phyloP scores from a whole-genome alignment of 2,329 filamentous ascomycete genomes.

The Colletotrichum siamense region DNA sequence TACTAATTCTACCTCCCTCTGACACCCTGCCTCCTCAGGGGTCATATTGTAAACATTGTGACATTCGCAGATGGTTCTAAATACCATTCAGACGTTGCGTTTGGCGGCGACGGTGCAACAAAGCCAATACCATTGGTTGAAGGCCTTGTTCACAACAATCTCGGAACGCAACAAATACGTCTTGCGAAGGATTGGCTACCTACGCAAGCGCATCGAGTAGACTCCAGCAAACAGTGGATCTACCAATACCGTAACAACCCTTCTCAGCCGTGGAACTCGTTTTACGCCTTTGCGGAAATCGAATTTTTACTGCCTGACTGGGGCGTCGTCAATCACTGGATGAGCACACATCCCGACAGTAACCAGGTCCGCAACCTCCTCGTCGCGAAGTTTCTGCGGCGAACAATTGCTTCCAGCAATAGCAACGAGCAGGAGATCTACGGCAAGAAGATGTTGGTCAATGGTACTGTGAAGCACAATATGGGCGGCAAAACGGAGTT shows the following conservation, averaged over 20 bases:
- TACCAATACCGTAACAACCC: slow-evolving; percentile 62
- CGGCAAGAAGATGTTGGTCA: slow-evolving; percentile 59
- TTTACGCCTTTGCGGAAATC: slow-evolving; percentile 70
- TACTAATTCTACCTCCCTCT: background rate
- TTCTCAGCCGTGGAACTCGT: slow-evolving; percentile 59
- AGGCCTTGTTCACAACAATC: slow-evolving; percentile 47
- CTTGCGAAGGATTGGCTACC: slow-evolving; percentile 56
- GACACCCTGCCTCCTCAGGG: slow-evolving; percentile 26
- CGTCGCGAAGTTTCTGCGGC: slow-evolving; percentile 59
- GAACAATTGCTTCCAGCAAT: slow-evolving; percentile 39
- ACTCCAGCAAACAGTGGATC: slow-evolving; percentile 62
- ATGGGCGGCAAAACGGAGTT: slow-evolving; percentile 53
- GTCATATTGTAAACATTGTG: slow-evolving; percentile 68
- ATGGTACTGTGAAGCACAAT: slow-evolving; percentile 58
- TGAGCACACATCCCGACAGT: slow-evolving; percentile 51
- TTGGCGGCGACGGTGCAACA: slow-evolving; percentile 67
- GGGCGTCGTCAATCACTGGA: slow-evolving; percentile 62
- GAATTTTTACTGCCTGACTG: slow-evolving; percentile 70
- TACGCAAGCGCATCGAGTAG: slow-evolving; percentile 41
- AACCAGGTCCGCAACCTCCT: slow-evolving; percentile 62
- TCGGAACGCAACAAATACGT: slow-evolving; percentile 62
- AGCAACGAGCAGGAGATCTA: slow-evolving; percentile 44
- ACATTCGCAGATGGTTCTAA: slow-evolving; percentile 52
- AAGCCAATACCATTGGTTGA: slow-evolving; percentile 59
- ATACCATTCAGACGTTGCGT: slow-evolving; percentile 66